Base-by-base conservation (phyloP, 352 stramenopile species). In the Phytophthora lateralis region DNA sequence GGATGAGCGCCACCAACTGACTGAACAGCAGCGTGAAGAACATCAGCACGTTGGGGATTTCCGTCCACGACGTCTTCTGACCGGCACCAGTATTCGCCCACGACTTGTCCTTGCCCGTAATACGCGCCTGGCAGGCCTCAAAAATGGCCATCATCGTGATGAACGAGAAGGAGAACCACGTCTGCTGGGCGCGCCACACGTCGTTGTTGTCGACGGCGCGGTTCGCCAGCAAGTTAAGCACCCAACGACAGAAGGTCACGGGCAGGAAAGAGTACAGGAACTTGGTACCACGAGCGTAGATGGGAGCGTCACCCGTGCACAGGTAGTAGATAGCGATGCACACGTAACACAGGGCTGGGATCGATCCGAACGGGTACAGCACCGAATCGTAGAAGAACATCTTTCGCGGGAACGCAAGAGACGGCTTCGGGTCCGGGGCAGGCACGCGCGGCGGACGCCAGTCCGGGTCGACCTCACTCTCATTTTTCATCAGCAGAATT, bases 311-410 rank as follows among this genome's bases (percentile, higher is more conserved):
- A 44, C 85, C 88, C 45, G 85, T 95, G 72, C 75, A 88, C 67
- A 96, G 57, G 69, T 93, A 96, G 83, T 93, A 95, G 18, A 93
- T 75, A 37, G 88, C 80, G 47, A 96, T 92, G 6, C 73, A 55
- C 63, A 95, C 82, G 73, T 94, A 96, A 75, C 77, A 95, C 61
- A 96, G 43, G 1, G 88, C 88, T 26, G 88, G 84, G 44, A 96
- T 88, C 39, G 85, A 95, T 47, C 88, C 88, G 70, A 96, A 93
- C 54, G 88, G 88, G 69, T 96, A 96, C 45, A 96, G 70, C 71
- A 93, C 82, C 42, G 82, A 94, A 68, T 96, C 82, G 74, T 89
- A 92, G 75, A 94, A 96, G 69, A 96, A 96, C 80, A 96, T 90
- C 68, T 95, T 93, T 47, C 88, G 88, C 38, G 84, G 78, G 75